Evolutionary conservation across 306 rosid species (phyloP).

Genomic region (Medicago lupulina): DNA sequence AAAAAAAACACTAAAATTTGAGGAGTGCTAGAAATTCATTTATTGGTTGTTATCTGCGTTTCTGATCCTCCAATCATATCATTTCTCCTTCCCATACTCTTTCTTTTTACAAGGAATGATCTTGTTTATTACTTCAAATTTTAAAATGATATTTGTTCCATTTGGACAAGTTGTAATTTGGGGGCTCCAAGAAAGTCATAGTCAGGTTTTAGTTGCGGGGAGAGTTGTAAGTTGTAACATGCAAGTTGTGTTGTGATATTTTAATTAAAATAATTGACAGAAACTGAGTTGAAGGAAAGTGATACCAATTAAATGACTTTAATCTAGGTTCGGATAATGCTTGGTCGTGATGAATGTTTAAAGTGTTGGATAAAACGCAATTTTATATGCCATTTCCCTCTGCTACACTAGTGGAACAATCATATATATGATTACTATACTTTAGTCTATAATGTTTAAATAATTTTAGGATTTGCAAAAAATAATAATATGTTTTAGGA

Average conservation of each 20-base stretch:
- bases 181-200: not conserved
- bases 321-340: not conserved
- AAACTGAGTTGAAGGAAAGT: conserved; percentile 25
- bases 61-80: conserved; percentile 27
- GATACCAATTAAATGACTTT: not conserved
- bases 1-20: too few species aligned
- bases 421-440: too few species aligned
- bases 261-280: conserved; percentile 15
- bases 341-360: not conserved
- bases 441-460: too few species aligned
- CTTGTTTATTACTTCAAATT: not conserved
- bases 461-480: too few species aligned
- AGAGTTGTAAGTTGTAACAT: conserved; percentile 36
- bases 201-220: conserved; percentile 39
- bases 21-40: too few species aligned
- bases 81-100: not conserved
- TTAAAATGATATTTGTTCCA: not conserved
- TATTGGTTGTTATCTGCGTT: not conserved
- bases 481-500: too few species aligned
- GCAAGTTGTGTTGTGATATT: conserved; percentile 26
- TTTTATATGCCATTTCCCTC: conserved; percentile 26
- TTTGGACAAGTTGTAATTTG: conserved; percentile 35
- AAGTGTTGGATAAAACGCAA: not conserved
- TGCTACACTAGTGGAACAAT: too few species aligned
- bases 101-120: not conserved